phyloP scores from a whole-genome alignment of 75 land plant species.

The Cryptomeria japonica region DNA sequence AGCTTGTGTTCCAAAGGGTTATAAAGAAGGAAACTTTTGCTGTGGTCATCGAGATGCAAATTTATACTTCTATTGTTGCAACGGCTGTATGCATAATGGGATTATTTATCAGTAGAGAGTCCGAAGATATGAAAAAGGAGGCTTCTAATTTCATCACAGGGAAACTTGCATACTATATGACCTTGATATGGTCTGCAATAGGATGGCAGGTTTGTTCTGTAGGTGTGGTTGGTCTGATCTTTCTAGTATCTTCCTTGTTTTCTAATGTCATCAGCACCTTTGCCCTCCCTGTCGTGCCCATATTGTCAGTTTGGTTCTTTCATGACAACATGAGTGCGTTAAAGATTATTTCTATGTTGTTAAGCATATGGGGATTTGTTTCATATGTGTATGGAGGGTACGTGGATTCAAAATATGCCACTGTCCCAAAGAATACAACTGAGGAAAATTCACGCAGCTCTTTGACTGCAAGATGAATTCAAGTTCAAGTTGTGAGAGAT shows the following conservation, averaged over 20 bases:
- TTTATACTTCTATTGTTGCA: conserved; percentile 42
- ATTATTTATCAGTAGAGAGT: conserved; percentile 52
- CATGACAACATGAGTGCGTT: conserved; percentile 55
- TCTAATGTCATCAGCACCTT: conserved; percentile 46
- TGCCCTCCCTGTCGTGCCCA: conserved; percentile 52
- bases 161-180: conserved; percentile 46
- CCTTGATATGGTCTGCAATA: conserved; percentile 56
- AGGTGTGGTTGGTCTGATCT: conserved; percentile 50
- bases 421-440: background rate
- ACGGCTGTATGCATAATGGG: conserved; percentile 43
- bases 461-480: background rate
- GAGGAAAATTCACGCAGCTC: background rate
- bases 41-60: conserved; percentile 52
- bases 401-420: conserved; percentile 5
- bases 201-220: conserved; percentile 48
- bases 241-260: conserved; percentile 60
- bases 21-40: conserved; percentile 45
- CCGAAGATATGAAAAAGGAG: conserved; percentile 33
- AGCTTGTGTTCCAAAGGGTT: conserved; percentile 48
- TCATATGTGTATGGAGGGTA: conserved; percentile 50
- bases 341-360: conserved; percentile 55
- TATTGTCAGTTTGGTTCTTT: conserved; percentile 57
- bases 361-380: conserved; percentile 63
- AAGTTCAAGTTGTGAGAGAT: background rate
- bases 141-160: conserved; percentile 33